phyloP scores from a whole-genome alignment of 2,329 filamentous ascomycete genomes.

The Hymenoscyphus scutula region DNA sequence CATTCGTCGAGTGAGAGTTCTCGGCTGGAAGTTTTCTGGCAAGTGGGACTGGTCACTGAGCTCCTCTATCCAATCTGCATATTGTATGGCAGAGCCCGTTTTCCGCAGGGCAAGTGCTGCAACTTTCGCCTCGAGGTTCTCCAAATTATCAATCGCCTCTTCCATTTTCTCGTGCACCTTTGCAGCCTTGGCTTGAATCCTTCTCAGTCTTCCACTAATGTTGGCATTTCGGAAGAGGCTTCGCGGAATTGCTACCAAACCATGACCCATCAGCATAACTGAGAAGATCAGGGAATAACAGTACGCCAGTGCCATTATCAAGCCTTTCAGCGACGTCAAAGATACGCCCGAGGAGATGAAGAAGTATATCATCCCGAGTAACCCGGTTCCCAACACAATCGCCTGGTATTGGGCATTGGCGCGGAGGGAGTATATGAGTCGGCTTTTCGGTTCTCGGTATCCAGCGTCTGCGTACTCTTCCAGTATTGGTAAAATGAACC shows the following conservation, averaged over 20 bases:
- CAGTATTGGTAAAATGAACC: slow-evolving; percentile 86
- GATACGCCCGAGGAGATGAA: slow-evolving; percentile 74
- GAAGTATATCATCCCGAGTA: slow-evolving; percentile 77
- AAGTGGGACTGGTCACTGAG: slow-evolving; percentile 73
- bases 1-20: slow-evolving; percentile 42
- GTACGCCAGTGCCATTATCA: slow-evolving; percentile 92
- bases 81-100: slow-evolving; percentile 69
- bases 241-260: slow-evolving; percentile 85
- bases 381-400: slow-evolving; percentile 68
- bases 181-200: slow-evolving; percentile 76
- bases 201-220: slow-evolving; percentile 68
- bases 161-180: slow-evolving; percentile 83
- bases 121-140: slow-evolving; percentile 79
- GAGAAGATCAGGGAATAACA: slow-evolving; percentile 88
- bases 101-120: slow-evolving; percentile 77
- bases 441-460: slow-evolving; percentile 79
- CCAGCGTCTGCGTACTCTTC: slow-evolving; percentile 95
- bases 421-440: slow-evolving; percentile 79
- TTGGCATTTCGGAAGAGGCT: slow-evolving; percentile 76
- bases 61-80: slow-evolving; percentile 95
- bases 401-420: slow-evolving; percentile 87
- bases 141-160: slow-evolving; percentile 75
- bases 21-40: slow-evolving; percentile 55
- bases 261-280: slow-evolving; percentile 97
- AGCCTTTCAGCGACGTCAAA: slow-evolving; percentile 70